Conservation (phyloP, 352 stramenopile genomes). For the Globisporangium ultimum region DNA sequence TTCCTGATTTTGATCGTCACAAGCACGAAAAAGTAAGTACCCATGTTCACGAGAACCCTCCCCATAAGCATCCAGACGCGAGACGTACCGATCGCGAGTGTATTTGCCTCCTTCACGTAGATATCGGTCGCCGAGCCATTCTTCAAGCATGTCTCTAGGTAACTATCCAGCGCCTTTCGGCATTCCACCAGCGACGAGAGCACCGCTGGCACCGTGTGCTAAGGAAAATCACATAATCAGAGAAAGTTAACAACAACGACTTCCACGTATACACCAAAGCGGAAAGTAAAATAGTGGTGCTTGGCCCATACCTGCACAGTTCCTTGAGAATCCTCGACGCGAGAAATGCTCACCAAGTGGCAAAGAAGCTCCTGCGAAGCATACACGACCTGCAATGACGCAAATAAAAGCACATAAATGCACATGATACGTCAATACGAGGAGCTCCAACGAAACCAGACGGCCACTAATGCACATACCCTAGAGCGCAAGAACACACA, state of each 20-base stretch:
- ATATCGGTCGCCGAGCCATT: slow-evolving; percentile 51
- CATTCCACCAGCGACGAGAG: slow-evolving; percentile 70
- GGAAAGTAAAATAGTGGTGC: background rate
- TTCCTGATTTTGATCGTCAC: slow-evolving; percentile 27
- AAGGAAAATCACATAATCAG: background rate
- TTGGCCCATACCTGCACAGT: slow-evolving; percentile 54
- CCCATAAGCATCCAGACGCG: background rate
- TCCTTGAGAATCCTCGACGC: slow-evolving; percentile 57
- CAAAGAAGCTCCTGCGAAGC: slow-evolving; percentile 49
- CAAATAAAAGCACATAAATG: background rate
- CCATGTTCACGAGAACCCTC: too few relatives aligned
- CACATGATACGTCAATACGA: slow-evolving; percentile 12
- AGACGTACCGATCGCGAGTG: slow-evolving; percentile 47
- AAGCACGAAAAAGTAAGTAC: too few relatives aligned
- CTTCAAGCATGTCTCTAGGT: slow-evolving; percentile 71
- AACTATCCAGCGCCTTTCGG: slow-evolving; percentile 52
- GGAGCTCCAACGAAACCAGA: too few relatives aligned
- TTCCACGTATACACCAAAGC: slow-evolving; percentile 4
- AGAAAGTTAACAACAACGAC: background rate
- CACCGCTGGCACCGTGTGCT: slow-evolving; percentile 69
- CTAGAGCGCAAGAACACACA: slow-evolving; percentile 30
- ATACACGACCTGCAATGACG: slow-evolving; percentile 34
- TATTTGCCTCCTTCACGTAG: slow-evolving; percentile 58
- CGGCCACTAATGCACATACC: too few relatives aligned
- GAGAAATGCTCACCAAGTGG: slow-evolving; percentile 51